A percentile compares a stretch with the other conserved stretches of the same genome.
phyloP scores from a whole-genome alignment of 2,329 filamentous ascomycete genomes.

The Phyllosticta citriasiana region DNA sequence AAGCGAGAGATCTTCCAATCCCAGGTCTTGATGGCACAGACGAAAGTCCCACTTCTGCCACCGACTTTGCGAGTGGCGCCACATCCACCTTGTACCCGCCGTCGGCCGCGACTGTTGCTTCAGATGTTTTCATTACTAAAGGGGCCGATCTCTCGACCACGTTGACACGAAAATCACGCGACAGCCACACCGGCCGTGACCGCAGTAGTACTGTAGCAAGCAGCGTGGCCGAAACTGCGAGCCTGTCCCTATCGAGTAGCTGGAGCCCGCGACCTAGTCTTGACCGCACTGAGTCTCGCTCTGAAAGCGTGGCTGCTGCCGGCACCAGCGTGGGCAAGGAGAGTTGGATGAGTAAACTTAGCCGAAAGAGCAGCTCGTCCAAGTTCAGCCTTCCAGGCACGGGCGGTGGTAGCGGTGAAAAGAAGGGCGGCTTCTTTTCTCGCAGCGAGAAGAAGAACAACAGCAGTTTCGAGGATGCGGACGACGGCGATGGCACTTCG shows the following conservation, averaged over 20 bases:
- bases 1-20: neutral
- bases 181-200: neutral
- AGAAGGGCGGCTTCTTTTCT: constrained; percentile 19
- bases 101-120: neutral
- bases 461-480: constrained; percentile 30
- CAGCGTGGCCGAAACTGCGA: neutral
- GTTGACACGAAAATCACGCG: constrained; percentile 10
- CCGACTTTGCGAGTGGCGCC: constrained; percentile 19
- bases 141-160: constrained; percentile 12
- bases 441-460: constrained; percentile 27
- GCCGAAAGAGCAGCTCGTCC: constrained; percentile 36
- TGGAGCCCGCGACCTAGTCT: constrained; percentile 28
- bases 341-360: constrained; percentile 40
- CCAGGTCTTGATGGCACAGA: neutral
- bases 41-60: constrained; percentile 17
- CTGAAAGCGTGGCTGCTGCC: constrained; percentile 20
- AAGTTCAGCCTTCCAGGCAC: constrained; percentile 32
- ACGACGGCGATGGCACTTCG: constrained; percentile 16
- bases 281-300: constrained; percentile 30
- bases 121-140: neutral
- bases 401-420: constrained; percentile 15
- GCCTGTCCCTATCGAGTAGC: constrained; percentile 16
- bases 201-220: constrained; percentile 10
- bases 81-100: neutral
- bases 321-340: constrained; percentile 29